Percentiles rank a stretch among this genome's conserved stretches.
Evolutionary conservation across 2,329 filamentous ascomycete genomes (phyloP).

Genomic region (Verticillium isaacii): DNA sequence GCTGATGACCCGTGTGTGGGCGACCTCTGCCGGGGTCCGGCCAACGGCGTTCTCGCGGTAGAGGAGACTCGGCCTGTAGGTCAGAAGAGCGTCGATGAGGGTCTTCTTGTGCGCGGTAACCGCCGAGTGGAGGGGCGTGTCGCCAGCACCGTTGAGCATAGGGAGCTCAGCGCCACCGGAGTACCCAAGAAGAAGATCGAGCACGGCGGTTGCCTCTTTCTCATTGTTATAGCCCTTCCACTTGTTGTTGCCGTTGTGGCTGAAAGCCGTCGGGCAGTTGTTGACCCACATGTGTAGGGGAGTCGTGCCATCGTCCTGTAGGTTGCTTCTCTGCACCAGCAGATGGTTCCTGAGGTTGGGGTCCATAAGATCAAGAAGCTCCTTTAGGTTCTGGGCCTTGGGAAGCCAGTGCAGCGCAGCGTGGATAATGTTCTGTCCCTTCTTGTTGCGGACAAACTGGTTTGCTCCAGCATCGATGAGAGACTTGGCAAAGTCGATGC

Average conservation of each 20-base stretch:
- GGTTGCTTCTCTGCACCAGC: constrained; percentile 52
- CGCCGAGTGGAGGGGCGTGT: constrained; percentile 59
- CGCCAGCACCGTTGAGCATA: constrained; percentile 59
- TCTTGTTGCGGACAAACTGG: constrained; percentile 56
- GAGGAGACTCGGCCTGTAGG: constrained; percentile 53
- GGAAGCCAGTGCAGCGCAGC: constrained; percentile 34
- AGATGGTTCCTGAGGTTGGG: constrained; percentile 50
- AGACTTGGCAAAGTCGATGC: constrained; percentile 49
- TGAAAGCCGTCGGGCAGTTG: not conserved
- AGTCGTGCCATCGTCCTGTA: constrained; percentile 49
- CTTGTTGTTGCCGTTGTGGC: constrained; percentile 9
- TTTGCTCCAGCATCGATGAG: constrained; percentile 67
- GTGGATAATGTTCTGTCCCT: constrained; percentile 67
- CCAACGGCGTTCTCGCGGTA: constrained; percentile 73
- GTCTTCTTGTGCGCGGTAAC: constrained; percentile 32
- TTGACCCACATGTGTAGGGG: constrained; percentile 60
- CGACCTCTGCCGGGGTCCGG: constrained; percentile 65
- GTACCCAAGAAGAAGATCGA: constrained; percentile 47
- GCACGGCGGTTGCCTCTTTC: constrained; percentile 31
- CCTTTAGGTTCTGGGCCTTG: constrained; percentile 28
- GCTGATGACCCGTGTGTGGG: constrained; percentile 48
- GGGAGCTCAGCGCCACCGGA: constrained; percentile 52
- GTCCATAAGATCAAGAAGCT: constrained; percentile 55
- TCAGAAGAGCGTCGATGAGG: constrained; percentile 42
- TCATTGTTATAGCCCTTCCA: constrained; percentile 7